Percentiles rank a stretch among this genome's conserved stretches.
Conservation (phyloP, 345 rosid genomes). For the Populus tremula region DNA sequence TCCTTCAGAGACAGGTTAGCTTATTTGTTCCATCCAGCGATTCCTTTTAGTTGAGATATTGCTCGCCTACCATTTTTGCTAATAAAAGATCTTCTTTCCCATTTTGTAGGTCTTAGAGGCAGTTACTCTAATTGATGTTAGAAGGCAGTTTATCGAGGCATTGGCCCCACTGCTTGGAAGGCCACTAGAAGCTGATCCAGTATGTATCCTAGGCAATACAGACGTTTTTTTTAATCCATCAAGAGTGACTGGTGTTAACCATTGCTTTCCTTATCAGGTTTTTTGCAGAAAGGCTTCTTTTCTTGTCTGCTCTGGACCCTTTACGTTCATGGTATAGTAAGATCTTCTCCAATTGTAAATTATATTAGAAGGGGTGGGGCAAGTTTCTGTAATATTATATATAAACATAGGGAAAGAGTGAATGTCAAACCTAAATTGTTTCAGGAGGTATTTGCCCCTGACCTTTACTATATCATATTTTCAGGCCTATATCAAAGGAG, state of each 20-base stretch:
- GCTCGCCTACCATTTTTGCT: neutral
- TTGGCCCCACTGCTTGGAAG: constrained; percentile 69
- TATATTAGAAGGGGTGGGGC: no score
- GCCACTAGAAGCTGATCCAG: constrained; percentile 90
- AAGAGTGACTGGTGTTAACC: constrained; percentile 12
- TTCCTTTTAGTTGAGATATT: constrained; percentile 10
- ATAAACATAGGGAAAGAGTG: no score
- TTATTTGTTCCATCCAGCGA: constrained; percentile 3
- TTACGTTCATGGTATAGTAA: constrained; percentile 63
- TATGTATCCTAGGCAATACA: constrained; percentile 33
- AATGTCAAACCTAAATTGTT: no score
- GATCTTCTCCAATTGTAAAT: neutral
- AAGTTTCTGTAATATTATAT: no score
- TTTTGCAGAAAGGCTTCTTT: constrained; percentile 76
- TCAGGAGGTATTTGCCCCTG: no score
- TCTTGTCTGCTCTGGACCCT: constrained; percentile 67
- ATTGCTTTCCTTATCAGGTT: constrained; percentile 46
- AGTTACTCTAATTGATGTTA: constrained; percentile 55
- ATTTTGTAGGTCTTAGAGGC: constrained; percentile 63
- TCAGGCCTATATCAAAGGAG: no score
- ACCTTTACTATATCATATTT: no score
- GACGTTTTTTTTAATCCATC: constrained; percentile 1
- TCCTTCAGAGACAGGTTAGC: constrained; percentile 75
- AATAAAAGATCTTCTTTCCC: constrained; percentile 8
- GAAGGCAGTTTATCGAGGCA: constrained; percentile 78